These are phyloP conservation scores for Diplogelasinospora grovesii DNA, from an alignment of 495 filamentous ascomycete species.

Conservation along the genomic window DNA sequence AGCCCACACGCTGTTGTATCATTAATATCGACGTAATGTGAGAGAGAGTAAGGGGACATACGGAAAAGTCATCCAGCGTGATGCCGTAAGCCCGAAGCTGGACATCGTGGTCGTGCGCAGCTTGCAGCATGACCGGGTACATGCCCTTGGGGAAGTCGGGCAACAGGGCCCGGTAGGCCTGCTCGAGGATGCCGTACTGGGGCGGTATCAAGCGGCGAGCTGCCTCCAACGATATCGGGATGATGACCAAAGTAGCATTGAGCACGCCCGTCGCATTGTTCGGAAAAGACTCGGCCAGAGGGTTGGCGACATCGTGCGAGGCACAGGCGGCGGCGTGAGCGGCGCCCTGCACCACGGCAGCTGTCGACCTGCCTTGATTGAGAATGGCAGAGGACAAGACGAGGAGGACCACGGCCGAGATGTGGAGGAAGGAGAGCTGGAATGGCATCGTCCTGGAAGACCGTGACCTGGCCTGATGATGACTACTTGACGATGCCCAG, in stretches of 20 bases:
- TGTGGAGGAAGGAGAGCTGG: conserved; percentile 16
- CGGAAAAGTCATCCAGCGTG: conserved; percentile 35
- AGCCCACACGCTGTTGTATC: conserved; percentile 27
- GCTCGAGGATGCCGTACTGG: conserved; percentile 32
- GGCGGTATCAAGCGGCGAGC: conserved; percentile 31
- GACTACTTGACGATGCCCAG: conserved; percentile 15
- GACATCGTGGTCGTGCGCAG: conserved; percentile 39
- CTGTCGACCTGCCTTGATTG: conserved; percentile 15
- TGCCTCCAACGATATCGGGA: conserved; percentile 31
- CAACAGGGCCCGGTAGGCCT: conserved; percentile 28
- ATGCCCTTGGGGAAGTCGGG: conserved; percentile 36
- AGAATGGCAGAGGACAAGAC: conserved; percentile 19
- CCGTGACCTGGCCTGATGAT: no score
- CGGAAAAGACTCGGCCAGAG: conserved; percentile 29
- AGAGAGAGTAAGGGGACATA: conserved; percentile 15
- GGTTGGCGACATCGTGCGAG: conserved; percentile 29
- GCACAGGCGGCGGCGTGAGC: conserved; percentile 24
- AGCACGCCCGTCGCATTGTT: conserved; percentile 34
- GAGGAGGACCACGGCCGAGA: conserved; percentile 16
- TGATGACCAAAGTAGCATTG: conserved; percentile 34
- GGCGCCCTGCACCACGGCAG: no score
- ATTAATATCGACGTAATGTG: no score
- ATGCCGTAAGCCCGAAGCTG: conserved; percentile 28
- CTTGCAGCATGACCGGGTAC: conserved; percentile 39
- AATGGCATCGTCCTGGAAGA: conserved; percentile 18